Evolutionary conservation across 306 rosid genomes (phyloP).

Genomic region (Trichosanthes truncata): DNA sequence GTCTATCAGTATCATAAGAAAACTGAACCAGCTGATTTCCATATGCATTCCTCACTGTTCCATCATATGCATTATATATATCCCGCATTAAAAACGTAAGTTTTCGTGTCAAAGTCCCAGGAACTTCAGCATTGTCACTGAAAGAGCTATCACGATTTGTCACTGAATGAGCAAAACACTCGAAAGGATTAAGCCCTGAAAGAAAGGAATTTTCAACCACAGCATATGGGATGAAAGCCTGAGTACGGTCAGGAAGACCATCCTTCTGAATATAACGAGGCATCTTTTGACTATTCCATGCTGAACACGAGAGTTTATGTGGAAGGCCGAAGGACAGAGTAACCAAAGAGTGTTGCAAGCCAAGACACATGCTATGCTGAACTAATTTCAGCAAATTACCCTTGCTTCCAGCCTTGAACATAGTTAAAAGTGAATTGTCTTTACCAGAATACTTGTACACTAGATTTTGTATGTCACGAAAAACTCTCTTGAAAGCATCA

Average conservation of each 20-base stretch:
- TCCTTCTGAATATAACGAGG: constrained; percentile 22
- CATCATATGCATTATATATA: constrained; percentile 65
- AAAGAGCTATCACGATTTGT: constrained; percentile 79
- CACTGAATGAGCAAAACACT: constrained; percentile 91
- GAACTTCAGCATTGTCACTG: constrained; percentile 92
- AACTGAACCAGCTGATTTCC: constrained; percentile 77
- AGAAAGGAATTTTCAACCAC: constrained; percentile 74
- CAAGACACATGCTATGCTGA: constrained; percentile 92
- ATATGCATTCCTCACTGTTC: constrained; percentile 80
- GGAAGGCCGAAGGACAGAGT: constrained; percentile 69
- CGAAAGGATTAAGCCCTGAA: constrained; percentile 81
- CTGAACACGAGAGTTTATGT: constrained; percentile 59
- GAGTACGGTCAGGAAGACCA: constrained; percentile 24
- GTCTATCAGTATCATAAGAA: constrained; percentile 30
- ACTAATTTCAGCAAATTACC: constrained; percentile 74
- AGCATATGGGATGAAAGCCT: constrained; percentile 71
- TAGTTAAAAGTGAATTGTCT: constrained; percentile 57
- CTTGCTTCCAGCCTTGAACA: constrained; percentile 96
- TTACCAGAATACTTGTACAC: constrained; percentile 46
- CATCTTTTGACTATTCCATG: constrained; percentile 66
- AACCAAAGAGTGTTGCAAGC: constrained; percentile 80
- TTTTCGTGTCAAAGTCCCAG: constrained; percentile 75
- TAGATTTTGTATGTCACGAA: constrained; percentile 63
- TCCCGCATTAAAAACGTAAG: constrained; percentile 93
- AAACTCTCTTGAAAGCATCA: constrained; percentile 76